Evolutionary conservation across 1,284 basidiomycete species (phyloP), one percentile per base, ranked within the genome.

Genomic region (Austroboletus niveus): DNA sequence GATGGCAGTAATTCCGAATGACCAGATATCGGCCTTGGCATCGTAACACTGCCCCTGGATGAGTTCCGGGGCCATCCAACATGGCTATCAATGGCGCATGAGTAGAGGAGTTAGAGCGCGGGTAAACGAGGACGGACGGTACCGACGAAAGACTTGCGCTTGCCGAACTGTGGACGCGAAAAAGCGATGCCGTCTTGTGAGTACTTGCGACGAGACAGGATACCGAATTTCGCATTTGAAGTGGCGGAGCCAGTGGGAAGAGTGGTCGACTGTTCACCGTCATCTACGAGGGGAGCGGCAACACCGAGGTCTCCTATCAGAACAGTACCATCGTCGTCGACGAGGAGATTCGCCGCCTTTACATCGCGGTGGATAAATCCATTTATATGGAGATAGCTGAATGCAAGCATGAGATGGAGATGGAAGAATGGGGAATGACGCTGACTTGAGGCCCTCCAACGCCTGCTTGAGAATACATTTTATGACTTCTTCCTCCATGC

Each of bases 61-160:
- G 27, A 95, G 80, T 60, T 95, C 92, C 3, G 93, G 93, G 0
- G 93, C 91, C 92, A 95, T 95, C 90, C 92, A 95, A 64, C 89
- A 92, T 1, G 93, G 93, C 81, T 87, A 39, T 54, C 45, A 35
- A 46, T 22, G 32, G 48, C 27, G 45, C 8, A 48, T 51, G 42
- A 47, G 40, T 22, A 27, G 38, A 35, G 15, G 8, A 42, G 45
- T 45, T 30, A 57, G 22, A 14, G 40, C 4, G 39, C 51, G 24
- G 24, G 48, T 39, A 51, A 17, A 31, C 38, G 31, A 54, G 44
- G n/a, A 72, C 81, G 51, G 52, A 87, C 85, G 30, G 93, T 95
- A 45, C 93, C 93, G 17, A 95, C 93, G 64, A 95, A 95, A 9
- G 87, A 90, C 66, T 88, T 90, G 51, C 91, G 79, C 60, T 88